Conservation (phyloP, 768 basidiomycete genomes). For the Russula ochroleuca region DNA sequence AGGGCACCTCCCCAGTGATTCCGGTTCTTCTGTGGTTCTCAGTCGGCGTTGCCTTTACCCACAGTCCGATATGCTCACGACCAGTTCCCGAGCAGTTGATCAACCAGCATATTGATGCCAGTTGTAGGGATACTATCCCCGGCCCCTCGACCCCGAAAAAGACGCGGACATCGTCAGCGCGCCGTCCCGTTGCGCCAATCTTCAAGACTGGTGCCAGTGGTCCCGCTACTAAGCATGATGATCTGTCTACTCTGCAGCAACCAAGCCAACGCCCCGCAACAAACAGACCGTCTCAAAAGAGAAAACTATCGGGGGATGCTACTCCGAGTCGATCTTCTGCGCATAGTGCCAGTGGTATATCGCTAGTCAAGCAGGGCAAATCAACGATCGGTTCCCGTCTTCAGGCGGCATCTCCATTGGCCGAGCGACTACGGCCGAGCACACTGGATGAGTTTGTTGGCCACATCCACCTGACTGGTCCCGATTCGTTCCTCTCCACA, state of each 20-base stretch:
- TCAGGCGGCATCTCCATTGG: slow-evolving; percentile 51
- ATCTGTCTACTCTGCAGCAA: neutral
- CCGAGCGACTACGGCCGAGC: slow-evolving; percentile 68
- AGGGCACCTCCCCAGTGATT: neutral
- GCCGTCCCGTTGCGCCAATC: slow-evolving; percentile 15
- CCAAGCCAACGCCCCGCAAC: neutral
- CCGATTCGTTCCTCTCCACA: slow-evolving; percentile 53
- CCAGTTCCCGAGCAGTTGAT: slow-evolving; percentile 18
- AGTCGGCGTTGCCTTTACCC: neutral
- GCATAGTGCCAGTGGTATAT: neutral
- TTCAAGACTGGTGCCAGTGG: neutral
- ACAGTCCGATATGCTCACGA: slow-evolving; percentile 23
- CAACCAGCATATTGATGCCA: slow-evolving; percentile 22
- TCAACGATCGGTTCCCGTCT: slow-evolving; percentile 13
- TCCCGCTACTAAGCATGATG: neutral
- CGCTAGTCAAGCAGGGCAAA: slow-evolving; percentile 12
- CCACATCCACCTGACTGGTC: slow-evolving; percentile 58
- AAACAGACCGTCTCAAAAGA: slow-evolving; percentile 7
- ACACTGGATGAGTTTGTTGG: slow-evolving; percentile 69
- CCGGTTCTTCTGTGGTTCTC: neutral
- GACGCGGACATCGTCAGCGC: slow-evolving; percentile 3
- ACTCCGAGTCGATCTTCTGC: neutral
- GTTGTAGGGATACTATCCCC: slow-evolving; percentile 17
- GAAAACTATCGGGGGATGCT: slow-evolving; percentile 2
- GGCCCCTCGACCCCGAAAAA: slow-evolving; percentile 12